Percentiles rank a stretch among this genome's conserved stretches.
Evolutionary conservation across 495 filamentous ascomycete species (phyloP).

Genomic region (Lasiosphaeria miniovina): DNA sequence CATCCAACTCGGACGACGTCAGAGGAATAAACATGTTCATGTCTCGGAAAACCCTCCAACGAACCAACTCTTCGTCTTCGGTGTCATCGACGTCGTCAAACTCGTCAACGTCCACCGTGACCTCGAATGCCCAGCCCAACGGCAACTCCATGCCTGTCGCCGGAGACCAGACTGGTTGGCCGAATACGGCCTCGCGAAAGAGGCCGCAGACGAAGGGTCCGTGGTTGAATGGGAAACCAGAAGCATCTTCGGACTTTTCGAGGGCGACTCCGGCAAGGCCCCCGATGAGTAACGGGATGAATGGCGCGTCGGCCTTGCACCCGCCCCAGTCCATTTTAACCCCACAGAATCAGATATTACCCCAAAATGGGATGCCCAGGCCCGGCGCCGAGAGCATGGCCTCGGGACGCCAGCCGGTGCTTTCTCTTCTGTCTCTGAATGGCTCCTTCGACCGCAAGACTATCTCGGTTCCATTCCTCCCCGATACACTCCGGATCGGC

Average conservation of each 20-base stretch:
- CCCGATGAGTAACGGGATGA: slow-evolving; percentile 48
- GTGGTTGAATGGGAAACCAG: slow-evolving; percentile 60
- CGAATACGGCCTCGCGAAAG: slow-evolving; percentile 59
- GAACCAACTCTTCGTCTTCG: slow-evolving; percentile 86
- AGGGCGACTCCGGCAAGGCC: slow-evolving; percentile 41
- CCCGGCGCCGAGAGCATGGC: slow-evolving; percentile 51
- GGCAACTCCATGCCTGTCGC: slow-evolving; percentile 35
- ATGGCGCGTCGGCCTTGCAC: slow-evolving; percentile 71
- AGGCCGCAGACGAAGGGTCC: slow-evolving; percentile 59
- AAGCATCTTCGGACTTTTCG: slow-evolving; percentile 43
- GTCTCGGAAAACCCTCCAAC: slow-evolving; percentile 78
- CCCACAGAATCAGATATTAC: slow-evolving; percentile 34
- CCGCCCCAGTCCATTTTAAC: slow-evolving; percentile 70
- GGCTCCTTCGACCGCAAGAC: slow-evolving; percentile 96
- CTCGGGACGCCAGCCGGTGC: slow-evolving; percentile 64
- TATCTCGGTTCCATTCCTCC: slow-evolving; percentile 83
- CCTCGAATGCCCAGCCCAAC: slow-evolving; percentile 31
- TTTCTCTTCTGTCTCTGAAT: slow-evolving; percentile 82
- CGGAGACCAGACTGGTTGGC: slow-evolving; percentile 46
- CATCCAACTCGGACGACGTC: slow-evolving; percentile 83
- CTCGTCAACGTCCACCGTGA: slow-evolving; percentile 59
- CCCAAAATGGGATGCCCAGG: slow-evolving; percentile 43
- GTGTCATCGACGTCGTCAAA: slow-evolving; percentile 66
- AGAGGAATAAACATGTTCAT: slow-evolving; percentile 73
- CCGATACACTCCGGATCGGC: slow-evolving; percentile 86